Percentiles rank a stretch among this genome's conserved stretches.
Evolutionary conservation across 805 yeast genomes (phyloP).

Genomic region (Blastobotrys americana): DNA sequence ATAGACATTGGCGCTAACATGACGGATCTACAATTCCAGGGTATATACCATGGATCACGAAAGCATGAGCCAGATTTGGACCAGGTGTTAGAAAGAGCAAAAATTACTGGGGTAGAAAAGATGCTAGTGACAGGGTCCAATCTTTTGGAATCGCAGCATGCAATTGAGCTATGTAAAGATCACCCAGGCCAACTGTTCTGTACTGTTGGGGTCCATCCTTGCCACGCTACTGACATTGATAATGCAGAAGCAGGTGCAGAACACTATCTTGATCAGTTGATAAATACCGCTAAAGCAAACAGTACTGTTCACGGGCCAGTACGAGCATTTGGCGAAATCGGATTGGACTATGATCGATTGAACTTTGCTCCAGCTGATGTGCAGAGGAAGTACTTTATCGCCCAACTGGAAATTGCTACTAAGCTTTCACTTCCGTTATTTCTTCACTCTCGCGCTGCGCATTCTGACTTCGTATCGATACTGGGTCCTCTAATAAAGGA

Average conservation of each 20-base stretch:
- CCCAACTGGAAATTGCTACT: constrained; percentile 60
- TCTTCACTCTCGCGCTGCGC: constrained; percentile 82
- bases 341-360: constrained; percentile 87
- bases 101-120: constrained; percentile 52
- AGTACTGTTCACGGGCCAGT: constrained; percentile 39
- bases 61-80: constrained; percentile 63
- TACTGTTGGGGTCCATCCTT: constrained; percentile 96
- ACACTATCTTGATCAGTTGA: constrained; percentile 43
- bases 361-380: constrained; percentile 62
- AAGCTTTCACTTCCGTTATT: constrained; percentile 64
- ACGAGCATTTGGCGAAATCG: constrained; percentile 90
- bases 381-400: constrained; percentile 60
- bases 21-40: constrained; percentile 84
- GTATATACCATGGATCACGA: constrained; percentile 62
- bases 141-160: constrained; percentile 55
- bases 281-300: constrained; percentile 15
- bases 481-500: constrained; percentile 50
- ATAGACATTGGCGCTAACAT: constrained; percentile 62
- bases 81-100: constrained; percentile 61
- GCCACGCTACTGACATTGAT: constrained; percentile 59
- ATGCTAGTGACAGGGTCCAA: constrained; percentile 83
- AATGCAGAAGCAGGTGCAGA: constrained; percentile 29
- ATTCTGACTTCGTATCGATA: constrained; percentile 65
- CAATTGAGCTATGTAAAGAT: constrained; percentile 46
- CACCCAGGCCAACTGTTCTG: constrained; percentile 38